phyloP scores from a whole-genome alignment of 148 eudicot genomes.

The Dianthus caryophyllus region DNA sequence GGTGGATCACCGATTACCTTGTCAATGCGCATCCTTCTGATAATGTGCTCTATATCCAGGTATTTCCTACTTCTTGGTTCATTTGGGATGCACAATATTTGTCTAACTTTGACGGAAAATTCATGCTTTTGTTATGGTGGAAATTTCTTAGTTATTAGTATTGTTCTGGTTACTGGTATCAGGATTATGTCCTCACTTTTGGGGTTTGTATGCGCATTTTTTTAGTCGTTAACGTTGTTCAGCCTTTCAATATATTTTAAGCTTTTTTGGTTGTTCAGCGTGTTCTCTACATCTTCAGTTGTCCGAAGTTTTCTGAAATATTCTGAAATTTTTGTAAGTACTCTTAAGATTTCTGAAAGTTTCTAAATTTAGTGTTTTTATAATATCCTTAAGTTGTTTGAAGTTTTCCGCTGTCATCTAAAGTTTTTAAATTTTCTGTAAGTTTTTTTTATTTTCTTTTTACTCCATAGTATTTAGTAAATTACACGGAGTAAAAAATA shows the following conservation, averaged over 20 bases:
- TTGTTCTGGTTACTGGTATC: not conserved
- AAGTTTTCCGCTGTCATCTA: too few species aligned
- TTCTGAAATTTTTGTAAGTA: too few species aligned
- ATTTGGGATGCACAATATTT: not conserved
- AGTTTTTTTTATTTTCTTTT: too few species aligned
- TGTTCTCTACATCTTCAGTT: too few species aligned
- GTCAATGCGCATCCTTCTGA: slow-evolving; percentile 64
- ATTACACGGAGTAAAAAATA: too few species aligned
- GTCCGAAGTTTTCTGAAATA: too few species aligned
- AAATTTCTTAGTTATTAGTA: too few species aligned
- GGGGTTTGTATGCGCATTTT: not conserved
- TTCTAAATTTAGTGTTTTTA: too few species aligned
- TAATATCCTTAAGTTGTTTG: too few species aligned
- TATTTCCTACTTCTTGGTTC: slow-evolving; percentile 13
- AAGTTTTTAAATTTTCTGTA: too few species aligned
- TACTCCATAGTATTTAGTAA: too few species aligned
- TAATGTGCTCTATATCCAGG: slow-evolving; percentile 87
- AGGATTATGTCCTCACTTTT: not conserved
- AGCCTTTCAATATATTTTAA: not conserved
- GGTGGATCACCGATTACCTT: slow-evolving; percentile 86
- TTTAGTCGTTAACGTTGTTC: not conserved
- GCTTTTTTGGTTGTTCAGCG: not conserved
- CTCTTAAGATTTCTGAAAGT: too few species aligned
- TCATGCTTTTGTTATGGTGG: not conserved
- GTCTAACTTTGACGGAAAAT: not conserved